Conservation (phyloP, 108 stramenopile genomes). For the Fragilariopsis cylindrus region DNA sequence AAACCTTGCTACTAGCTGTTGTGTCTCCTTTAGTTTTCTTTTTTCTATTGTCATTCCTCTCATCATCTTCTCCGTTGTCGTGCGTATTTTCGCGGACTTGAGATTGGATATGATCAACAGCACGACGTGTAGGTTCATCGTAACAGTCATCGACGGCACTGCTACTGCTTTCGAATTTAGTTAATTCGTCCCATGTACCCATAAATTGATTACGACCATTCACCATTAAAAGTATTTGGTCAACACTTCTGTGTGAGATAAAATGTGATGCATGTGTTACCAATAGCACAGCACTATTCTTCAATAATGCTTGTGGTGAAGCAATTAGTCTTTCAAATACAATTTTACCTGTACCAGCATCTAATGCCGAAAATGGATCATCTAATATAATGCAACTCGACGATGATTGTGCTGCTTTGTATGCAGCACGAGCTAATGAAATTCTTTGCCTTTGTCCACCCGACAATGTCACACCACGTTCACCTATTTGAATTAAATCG, state of each 20-base stretch:
- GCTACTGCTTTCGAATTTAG: constrained; percentile 30
- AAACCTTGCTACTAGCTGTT: neutral
- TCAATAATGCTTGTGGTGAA: constrained; percentile 41
- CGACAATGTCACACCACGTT: constrained; percentile 89
- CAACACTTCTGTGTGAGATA: constrained; percentile 50
- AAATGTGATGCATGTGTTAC: constrained; percentile 92
- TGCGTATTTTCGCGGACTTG: constrained; percentile 68
- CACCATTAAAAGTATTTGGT: constrained; percentile 72
- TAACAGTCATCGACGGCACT: neutral
- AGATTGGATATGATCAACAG: constrained; percentile 70
- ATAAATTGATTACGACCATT: constrained; percentile 64
- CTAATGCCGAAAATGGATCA: constrained; percentile 92
- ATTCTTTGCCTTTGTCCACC: constrained; percentile 88
- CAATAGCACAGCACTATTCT: constrained; percentile 67
- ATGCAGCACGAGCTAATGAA: constrained; percentile 79
- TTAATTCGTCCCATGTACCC: constrained; percentile 77
- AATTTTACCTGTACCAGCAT: constrained; percentile 76
- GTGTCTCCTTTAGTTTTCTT: neutral
- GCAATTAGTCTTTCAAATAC: constrained; percentile 81
- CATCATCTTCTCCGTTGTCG: constrained; percentile 15
- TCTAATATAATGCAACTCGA: constrained; percentile 81
- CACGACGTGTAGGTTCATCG: constrained; percentile 52
- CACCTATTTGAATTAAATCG: constrained; percentile 90
- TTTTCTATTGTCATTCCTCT: neutral
- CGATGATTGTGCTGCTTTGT: constrained; percentile 54